Conservation (phyloP, 1,284 basidiomycete species). For the Ganoderma leucocontextum region DNA sequence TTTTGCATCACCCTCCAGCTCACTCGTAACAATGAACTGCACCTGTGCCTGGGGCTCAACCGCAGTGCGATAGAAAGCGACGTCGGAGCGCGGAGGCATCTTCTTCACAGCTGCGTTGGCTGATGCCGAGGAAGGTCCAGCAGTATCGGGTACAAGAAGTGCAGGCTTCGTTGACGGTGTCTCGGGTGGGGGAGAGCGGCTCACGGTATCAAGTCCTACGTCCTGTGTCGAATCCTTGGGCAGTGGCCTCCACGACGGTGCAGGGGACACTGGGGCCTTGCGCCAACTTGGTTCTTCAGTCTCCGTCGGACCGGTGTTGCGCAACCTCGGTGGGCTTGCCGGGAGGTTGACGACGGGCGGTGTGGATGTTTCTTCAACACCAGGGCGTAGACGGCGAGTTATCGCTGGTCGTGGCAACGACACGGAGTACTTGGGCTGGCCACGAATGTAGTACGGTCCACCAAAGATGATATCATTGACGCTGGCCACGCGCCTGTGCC, state of each 20-base stretch:
- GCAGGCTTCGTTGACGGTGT: slow-evolving; percentile 28
- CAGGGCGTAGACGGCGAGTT: slow-evolving; percentile 11
- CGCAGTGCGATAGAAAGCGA: slow-evolving; percentile 75
- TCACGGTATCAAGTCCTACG: slow-evolving; percentile 55
- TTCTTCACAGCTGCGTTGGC: slow-evolving; percentile 46
- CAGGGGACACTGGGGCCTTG: slow-evolving; percentile 33
- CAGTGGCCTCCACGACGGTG: slow-evolving; percentile 21
- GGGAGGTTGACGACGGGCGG: slow-evolving; percentile 53
- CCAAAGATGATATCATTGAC: slow-evolving; percentile 77
- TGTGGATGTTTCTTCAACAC: slow-evolving; percentile 3
- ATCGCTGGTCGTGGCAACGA: slow-evolving; percentile 54
- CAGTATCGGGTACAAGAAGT: slow-evolving; percentile 32
- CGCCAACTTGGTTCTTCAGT: slow-evolving; percentile 70
- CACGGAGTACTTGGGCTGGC: slow-evolving; percentile 61
- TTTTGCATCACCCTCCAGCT: slow-evolving; percentile 58
- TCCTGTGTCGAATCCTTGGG: slow-evolving; percentile 22
- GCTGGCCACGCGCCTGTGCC: slow-evolving; percentile 67
- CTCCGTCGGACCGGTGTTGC: slow-evolving; percentile 41
- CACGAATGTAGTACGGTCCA: slow-evolving; percentile 52
- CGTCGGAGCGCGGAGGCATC: slow-evolving; percentile 71
- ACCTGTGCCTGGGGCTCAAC: slow-evolving; percentile 56
- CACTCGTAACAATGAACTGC: slow-evolving; percentile 80
- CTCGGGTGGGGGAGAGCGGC: slow-evolving; percentile 69
- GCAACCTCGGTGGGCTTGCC: slow-evolving; percentile 40
- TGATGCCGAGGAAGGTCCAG: slow-evolving; percentile 39